phyloP scores from a whole-genome alignment of 225 moss, liverwort and hornwort species.

The Anthoceros angustus region DNA sequence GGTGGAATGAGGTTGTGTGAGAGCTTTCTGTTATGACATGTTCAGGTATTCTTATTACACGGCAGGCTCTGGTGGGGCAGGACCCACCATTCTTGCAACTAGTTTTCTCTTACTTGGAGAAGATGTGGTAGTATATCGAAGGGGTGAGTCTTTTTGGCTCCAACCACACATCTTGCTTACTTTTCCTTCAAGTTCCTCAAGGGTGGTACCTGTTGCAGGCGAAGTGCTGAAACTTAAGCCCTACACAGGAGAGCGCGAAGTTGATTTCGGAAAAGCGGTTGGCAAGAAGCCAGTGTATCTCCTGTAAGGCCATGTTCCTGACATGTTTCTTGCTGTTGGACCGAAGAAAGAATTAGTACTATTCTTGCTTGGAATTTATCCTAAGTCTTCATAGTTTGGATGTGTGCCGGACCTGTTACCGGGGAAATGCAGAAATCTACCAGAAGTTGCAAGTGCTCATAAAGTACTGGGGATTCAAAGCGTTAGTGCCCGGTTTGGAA shows the following conservation, averaged over 20 bases:
- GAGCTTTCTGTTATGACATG: not conserved
- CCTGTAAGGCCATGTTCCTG: conserved; percentile 28
- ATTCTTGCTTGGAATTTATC: too few relatives aligned
- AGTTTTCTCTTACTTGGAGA: conserved; percentile 76
- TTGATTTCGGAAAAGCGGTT: conserved; percentile 73
- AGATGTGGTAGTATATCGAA: conserved; percentile 45
- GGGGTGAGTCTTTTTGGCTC: conserved; percentile 23
- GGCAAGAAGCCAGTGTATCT: conserved; percentile 64
- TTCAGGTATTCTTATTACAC: conserved; percentile 83
- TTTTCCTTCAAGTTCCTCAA: not conserved
- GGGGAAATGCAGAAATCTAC: conserved; percentile 37
- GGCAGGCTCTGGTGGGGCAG: conserved; percentile 87
- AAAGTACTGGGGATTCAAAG: conserved; percentile 46
- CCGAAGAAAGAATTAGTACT: too few relatives aligned
- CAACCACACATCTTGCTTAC: not conserved
- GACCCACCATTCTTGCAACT: conserved; percentile 81
- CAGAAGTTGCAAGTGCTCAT: conserved; percentile 55
- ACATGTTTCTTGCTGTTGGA: not conserved
- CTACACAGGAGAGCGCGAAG: conserved; percentile 45
- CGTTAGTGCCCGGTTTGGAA: conserved; percentile 70
- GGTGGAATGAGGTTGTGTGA: not conserved
- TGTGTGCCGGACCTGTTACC: too few relatives aligned
- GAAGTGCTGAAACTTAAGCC: conserved; percentile 32
- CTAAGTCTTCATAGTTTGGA: too few relatives aligned
- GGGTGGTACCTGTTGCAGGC: conserved; percentile 20